Evolutionary conservation across 78 protist species (phyloP).

Genomic region (Thecamonas trahens): DNA sequence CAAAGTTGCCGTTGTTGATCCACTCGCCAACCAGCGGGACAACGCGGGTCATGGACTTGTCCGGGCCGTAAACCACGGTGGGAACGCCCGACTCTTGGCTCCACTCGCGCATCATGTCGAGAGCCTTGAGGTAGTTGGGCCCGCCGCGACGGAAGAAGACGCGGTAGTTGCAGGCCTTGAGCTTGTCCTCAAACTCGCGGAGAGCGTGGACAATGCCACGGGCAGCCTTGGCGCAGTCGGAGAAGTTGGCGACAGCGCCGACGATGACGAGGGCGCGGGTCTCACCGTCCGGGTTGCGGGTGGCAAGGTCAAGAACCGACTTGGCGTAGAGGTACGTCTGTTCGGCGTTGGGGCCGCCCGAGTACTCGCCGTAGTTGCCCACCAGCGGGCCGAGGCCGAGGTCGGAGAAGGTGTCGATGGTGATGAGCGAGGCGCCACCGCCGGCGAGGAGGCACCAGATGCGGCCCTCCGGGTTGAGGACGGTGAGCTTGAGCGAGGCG

Average conservation of each 20-base stretch:
- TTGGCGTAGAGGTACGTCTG: no score
- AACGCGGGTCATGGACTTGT: constrained; percentile 36
- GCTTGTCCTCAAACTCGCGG: background rate
- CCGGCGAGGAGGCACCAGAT: constrained; percentile 62
- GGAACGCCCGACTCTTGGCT: constrained; percentile 9
- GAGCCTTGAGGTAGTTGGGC: constrained; percentile 42
- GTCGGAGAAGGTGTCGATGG: constrained; percentile 41
- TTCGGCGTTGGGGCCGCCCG: constrained; percentile 31
- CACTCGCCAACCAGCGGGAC: constrained; percentile 14
- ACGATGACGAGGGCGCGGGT: constrained; percentile 38
- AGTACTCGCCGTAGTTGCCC: constrained; percentile 44
- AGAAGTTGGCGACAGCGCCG: constrained; percentile 57
- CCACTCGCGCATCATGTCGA: constrained; percentile 18
- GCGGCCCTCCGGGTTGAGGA: constrained; percentile 41
- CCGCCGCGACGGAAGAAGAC: constrained; percentile 49
- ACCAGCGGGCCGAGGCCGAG: constrained; percentile 11
- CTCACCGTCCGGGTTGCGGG: background rate
- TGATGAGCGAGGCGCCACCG: constrained; percentile 63
- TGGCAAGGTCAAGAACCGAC: constrained; percentile 23
- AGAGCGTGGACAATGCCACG: constrained; percentile 25
- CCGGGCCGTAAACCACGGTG: constrained; percentile 36
- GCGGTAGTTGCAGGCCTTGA: background rate
- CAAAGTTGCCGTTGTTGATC: background rate
- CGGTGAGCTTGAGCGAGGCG: constrained; percentile 48
- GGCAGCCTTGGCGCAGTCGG: constrained; percentile 35